Percentiles rank a stretch among this genome's conserved stretches.
phyloP scores from a whole-genome alignment of 1,284 basidiomycete species.

The Grifola frondosa region DNA sequence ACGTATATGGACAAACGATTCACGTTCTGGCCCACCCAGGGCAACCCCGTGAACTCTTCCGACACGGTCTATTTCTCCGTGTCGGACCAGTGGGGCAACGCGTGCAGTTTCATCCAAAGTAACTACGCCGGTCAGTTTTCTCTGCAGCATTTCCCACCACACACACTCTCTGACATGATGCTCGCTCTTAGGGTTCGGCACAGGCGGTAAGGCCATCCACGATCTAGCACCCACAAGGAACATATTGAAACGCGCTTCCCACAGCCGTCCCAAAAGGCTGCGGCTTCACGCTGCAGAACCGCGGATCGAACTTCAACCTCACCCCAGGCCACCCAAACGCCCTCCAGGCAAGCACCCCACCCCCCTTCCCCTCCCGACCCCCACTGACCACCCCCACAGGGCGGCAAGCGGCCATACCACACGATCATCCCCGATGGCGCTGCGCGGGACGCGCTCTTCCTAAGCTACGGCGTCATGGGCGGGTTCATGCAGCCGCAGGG shows the following conservation, averaged over 20 bases:
- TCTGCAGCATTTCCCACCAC: not conserved
- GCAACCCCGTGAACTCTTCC: constrained; percentile 76
- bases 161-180: constrained; percentile 2
- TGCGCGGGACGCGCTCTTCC: constrained; percentile 80
- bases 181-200: constrained; percentile 62
- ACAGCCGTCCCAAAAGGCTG: constrained; percentile 86
- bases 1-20: constrained; percentile 20
- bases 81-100: constrained; percentile 88
- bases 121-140: constrained; percentile 75
- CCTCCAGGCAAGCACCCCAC: constrained; percentile 47
- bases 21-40: constrained; percentile 40
- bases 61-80: constrained; percentile 96
- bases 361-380: not conserved
- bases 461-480: constrained; percentile 93
- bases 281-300: constrained; percentile 95
- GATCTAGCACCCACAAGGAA: not conserved
- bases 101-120: constrained; percentile 93
- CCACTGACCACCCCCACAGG: constrained; percentile 36
- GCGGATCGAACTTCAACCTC: constrained; percentile 84
- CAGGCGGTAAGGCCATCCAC: constrained; percentile 50
- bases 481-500: constrained; percentile 94
- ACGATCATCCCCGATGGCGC: constrained; percentile 95
- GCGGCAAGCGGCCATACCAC: constrained; percentile 90
- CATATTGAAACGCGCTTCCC: not conserved
- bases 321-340: constrained; percentile 83